These are phyloP conservation scores for Senecio squalidus DNA, from an alignment of 140 eudicot species.

Conservation along the genomic window DNA sequence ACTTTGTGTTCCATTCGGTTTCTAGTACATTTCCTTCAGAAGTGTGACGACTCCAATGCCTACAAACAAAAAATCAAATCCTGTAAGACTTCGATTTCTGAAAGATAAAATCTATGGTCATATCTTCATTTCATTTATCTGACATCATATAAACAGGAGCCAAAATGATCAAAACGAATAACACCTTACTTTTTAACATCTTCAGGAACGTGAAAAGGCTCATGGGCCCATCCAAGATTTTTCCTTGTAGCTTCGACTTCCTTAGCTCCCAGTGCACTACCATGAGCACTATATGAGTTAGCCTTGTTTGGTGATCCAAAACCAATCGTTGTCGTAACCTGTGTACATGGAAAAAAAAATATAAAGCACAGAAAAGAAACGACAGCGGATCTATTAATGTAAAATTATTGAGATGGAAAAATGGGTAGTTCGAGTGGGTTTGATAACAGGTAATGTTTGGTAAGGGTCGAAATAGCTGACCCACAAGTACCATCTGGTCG, in stretches of 20 bases:
- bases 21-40: slow-evolving; percentile 42
- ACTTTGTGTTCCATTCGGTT: slow-evolving; percentile 53
- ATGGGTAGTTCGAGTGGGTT: background rate
- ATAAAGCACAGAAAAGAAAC: background rate
- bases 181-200: slow-evolving; percentile 48
- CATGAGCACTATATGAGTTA: slow-evolving; percentile 60
- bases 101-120: background rate
- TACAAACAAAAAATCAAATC: slow-evolving; percentile 3
- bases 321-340: slow-evolving; percentile 61
- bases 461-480: background rate
- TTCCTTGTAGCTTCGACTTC: slow-evolving; percentile 67
- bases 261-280: slow-evolving; percentile 60
- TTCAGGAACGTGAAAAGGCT: slow-evolving; percentile 56
- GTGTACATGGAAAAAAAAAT: background rate
- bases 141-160: background rate
- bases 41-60: slow-evolving; percentile 65
- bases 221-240: slow-evolving; percentile 53
- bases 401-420: background rate
- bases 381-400: background rate
- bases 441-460: background rate
- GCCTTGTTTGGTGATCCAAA: slow-evolving; percentile 68
- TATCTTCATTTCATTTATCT: background rate
- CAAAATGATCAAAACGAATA: background rate
- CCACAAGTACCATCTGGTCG: background rate
- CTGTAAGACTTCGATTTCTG: slow-evolving; percentile 6